A percentile compares a stretch with the other conserved stretches of the same genome.
These are phyloP conservation scores for Inga oerstediana DNA, from an alignment of 306 rosid genomes.

Conservation along the genomic window DNA sequence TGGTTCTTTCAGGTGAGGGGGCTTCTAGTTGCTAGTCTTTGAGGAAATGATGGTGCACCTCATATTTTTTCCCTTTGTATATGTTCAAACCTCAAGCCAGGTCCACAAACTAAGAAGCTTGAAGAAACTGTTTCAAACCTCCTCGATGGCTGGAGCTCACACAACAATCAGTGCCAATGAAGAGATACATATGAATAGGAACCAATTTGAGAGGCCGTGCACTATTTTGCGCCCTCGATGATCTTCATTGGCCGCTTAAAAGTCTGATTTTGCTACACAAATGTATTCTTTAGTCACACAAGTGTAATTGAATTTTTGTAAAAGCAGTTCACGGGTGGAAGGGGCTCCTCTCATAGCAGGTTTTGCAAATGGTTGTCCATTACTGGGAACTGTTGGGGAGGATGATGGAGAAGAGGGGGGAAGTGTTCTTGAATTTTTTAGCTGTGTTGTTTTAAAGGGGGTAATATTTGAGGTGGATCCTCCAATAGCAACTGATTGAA, in stretches of 20 bases:
- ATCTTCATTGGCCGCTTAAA: slow-evolving; percentile 21
- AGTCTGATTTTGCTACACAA: slow-evolving; percentile 33
- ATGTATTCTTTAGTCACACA: slow-evolving; percentile 54
- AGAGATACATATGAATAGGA: slow-evolving; percentile 25
- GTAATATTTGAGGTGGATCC: slow-evolving; percentile 46
- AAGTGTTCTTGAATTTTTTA: slow-evolving; percentile 31
- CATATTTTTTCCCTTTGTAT: no score
- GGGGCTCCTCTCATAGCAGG: slow-evolving; percentile 34
- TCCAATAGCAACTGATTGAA: slow-evolving; percentile 21
- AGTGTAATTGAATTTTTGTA: slow-evolving; percentile 36
- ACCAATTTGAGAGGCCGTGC: slow-evolving; percentile 41
- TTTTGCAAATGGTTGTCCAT: slow-evolving; percentile 45
- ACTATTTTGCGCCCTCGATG: slow-evolving; percentile 24
- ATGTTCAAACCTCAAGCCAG: slow-evolving; percentile 50
- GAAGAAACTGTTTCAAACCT: slow-evolving; percentile 66
- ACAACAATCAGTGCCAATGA: slow-evolving; percentile 71
- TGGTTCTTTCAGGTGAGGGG: no score
- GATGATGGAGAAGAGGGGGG: slow-evolving; percentile 23
- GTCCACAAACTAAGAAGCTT: slow-evolving; percentile 78
- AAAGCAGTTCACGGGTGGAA: slow-evolving; percentile 8
- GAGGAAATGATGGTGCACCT: no score
- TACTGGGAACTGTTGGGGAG: slow-evolving; percentile 38
- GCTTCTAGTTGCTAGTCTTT: no score
- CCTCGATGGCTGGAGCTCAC: slow-evolving; percentile 71
- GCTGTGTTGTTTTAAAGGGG: slow-evolving; percentile 45